These are phyloP conservation scores for Panicum virgatum DNA, from an alignment of 202 grass and related monocot species.

Conservation along the genomic window DNA sequence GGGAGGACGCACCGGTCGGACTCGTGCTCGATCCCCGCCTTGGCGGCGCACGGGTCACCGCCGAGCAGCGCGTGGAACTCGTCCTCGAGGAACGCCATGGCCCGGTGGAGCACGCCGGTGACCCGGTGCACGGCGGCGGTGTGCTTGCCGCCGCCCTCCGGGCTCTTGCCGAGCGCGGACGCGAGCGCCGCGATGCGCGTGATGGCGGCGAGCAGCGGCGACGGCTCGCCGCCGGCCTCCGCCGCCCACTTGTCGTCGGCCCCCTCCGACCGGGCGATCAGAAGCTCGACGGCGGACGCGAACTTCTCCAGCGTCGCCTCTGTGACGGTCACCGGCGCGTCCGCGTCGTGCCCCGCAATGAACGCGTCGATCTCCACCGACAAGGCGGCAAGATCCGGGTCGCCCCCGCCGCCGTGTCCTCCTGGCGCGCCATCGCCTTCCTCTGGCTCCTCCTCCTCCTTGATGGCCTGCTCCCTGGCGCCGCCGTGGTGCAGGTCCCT, in stretches of 20 bases:
- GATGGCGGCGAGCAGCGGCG: conserved; percentile 47
- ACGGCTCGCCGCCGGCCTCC: conserved; percentile 32
- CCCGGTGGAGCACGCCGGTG: conserved; percentile 54
- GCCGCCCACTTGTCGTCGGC: conserved; percentile 56
- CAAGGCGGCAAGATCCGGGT: conserved; percentile 49
- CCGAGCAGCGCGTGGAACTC: conserved; percentile 72
- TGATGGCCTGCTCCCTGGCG: conserved; percentile 48
- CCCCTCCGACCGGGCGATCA: conserved; percentile 49
- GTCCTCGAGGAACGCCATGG: conserved; percentile 87
- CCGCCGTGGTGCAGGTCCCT: conserved; percentile 9
- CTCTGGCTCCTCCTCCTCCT: conserved; percentile 55
- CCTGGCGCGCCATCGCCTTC: neutral
- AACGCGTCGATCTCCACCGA: conserved; percentile 70
- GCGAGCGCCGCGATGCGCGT: conserved; percentile 48
- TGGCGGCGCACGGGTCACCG: conserved; percentile 43
- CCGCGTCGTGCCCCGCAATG: conserved; percentile 29
- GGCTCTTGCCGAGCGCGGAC: conserved; percentile 31
- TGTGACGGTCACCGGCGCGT: conserved; percentile 30
- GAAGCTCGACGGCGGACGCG: conserved; percentile 50
- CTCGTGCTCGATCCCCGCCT: conserved; percentile 37
- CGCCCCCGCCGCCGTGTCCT: neutral
- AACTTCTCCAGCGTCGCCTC: conserved; percentile 59
- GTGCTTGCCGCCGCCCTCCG: conserved; percentile 39
- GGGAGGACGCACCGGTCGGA: conserved; percentile 60
- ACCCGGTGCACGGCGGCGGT: conserved; percentile 39